Base-by-base conservation (phyloP, 441 rosid genomes). In the Rhodomyrtus psidioides region DNA sequence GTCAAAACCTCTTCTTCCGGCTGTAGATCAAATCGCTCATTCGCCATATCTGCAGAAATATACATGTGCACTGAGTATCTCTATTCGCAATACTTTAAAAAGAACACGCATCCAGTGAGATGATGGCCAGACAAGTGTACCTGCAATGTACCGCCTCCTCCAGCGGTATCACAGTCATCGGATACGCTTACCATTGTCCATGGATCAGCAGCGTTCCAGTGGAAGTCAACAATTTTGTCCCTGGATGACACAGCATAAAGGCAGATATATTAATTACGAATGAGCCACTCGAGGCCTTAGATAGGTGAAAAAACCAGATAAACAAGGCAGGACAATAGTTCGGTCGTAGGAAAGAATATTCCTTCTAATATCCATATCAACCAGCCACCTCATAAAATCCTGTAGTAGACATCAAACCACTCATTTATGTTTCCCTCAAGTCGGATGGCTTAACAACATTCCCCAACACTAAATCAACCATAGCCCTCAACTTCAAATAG, bases 71-170 rank as follows among this genome's bases (percentile, higher is more conserved):
- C 46, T 82, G 46, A 82, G 51, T 23, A 39, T 44, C 51, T 39
- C 44, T 8, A 82, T 30, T 12, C 21, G 3, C 0, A 34, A 12
- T 54, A 28, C 84, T 27, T 7, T 24, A 19, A 34, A 53, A 82
- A 82, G 12, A 39, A 28, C 46, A 24, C 5, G 27, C 24, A 12
- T 0, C 79, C 23, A 19, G 19, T 55, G 17, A 24, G 21, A 42
- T 21, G 42, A 30, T 39, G 60, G 34, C 59, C n/a, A 23, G 7
- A 56, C 55, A n/a, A n/a, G 70, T 39, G 83, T 90, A 95, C 99
- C 99, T 97, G 99, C 84, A 97, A 87, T 74, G 99, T 97, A 58
- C 99, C 99, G 1, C 99, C 99, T 85, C 99, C 99, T 65, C 99
- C 99, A 14, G 97, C 94, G 42, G 93, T 91, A 57, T 95, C 99